A percentile compares a stretch with the other conserved stretches of the same genome.
These are phyloP conservation scores for Mycena vulgaris DNA, from an alignment of 768 basidiomycete species.

Conservation along the genomic window DNA sequence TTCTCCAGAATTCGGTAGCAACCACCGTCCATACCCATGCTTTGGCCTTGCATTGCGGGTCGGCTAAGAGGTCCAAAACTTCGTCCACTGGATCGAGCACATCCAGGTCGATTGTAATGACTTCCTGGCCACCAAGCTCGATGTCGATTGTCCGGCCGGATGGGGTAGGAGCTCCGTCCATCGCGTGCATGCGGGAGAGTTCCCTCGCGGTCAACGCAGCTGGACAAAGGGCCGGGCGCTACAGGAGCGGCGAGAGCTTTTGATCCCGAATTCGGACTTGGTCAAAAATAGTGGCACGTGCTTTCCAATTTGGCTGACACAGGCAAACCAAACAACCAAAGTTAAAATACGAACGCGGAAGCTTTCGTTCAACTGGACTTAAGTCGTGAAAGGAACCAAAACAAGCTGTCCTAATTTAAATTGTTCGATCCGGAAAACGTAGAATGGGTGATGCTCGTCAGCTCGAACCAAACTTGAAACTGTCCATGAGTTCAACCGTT, in stretches of 20 bases:
- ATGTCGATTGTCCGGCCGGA: slow-evolving; percentile 78
- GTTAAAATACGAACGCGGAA: slow-evolving; percentile 20
- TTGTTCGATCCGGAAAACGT: no score
- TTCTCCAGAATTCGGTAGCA: slow-evolving; percentile 91
- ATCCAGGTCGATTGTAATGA: slow-evolving; percentile 92
- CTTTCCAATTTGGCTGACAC: background rate
- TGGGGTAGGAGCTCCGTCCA: slow-evolving; percentile 51
- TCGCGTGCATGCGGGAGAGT: background rate
- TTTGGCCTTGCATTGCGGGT: slow-evolving; percentile 73
- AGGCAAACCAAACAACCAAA: slow-evolving; percentile 5
- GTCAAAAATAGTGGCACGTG: slow-evolving; percentile 25
- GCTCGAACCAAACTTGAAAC: no score
- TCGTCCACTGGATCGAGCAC: slow-evolving; percentile 86
- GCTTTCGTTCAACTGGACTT: no score
- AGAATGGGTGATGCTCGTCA: no score
- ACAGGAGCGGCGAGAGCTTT: background rate
- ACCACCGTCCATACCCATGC: slow-evolving; percentile 85
- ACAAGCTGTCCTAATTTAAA: no score
- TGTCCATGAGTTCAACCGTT: no score
- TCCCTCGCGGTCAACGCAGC: background rate
- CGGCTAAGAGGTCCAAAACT: slow-evolving; percentile 79
- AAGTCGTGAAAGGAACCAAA: no score
- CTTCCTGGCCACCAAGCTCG: slow-evolving; percentile 86
- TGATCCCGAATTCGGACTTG: background rate
- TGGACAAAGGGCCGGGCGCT: background rate